A percentile compares a stretch with the other conserved stretches of the same genome.
Evolutionary conservation across 2,329 filamentous ascomycete species (phyloP).

Genomic region (Teratosphaeria epicoccoides): DNA sequence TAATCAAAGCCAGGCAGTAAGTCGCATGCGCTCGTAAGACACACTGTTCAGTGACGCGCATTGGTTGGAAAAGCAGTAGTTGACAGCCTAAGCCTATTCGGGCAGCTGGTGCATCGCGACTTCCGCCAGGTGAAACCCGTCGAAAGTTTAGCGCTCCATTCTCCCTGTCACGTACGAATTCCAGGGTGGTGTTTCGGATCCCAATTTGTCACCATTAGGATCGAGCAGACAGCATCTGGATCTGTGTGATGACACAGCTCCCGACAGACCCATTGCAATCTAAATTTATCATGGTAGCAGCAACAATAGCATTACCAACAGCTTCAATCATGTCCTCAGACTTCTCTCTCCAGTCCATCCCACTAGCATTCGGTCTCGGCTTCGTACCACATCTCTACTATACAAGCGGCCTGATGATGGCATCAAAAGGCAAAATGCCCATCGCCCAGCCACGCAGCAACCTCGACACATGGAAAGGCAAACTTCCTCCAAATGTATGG

Average conservation of each 20-base stretch:
- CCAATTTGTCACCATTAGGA: too few relatives aligned
- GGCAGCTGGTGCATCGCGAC: not conserved
- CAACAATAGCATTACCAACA: not conserved
- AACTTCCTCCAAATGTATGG: conserved; percentile 14
- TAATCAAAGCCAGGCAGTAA: too few relatives aligned
- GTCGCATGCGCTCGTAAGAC: too few relatives aligned
- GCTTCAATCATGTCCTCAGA: conserved; percentile 3
- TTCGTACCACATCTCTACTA: conserved; percentile 16
- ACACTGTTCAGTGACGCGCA: too few relatives aligned
- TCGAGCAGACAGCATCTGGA: too few relatives aligned
- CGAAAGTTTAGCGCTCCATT: too few relatives aligned
- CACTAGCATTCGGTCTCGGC: conserved; percentile 14
- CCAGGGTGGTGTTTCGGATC: too few relatives aligned
- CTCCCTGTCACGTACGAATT: too few relatives aligned
- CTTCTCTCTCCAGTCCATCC: conserved; percentile 16
- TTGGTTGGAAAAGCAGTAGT: not conserved
- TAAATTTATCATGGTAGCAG: too few relatives aligned
- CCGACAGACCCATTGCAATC: too few relatives aligned
- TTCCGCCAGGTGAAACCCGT: not conserved
- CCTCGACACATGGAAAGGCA: conserved; percentile 17
- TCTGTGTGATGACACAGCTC: too few relatives aligned
- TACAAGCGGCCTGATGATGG: conserved; percentile 15
- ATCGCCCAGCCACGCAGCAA: conserved; percentile 16
- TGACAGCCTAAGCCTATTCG: not conserved
- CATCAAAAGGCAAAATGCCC: conserved; percentile 13